Base-by-base conservation (phyloP, 2,329 filamentous ascomycete genomes). In the Aspergillus fischeri region DNA sequence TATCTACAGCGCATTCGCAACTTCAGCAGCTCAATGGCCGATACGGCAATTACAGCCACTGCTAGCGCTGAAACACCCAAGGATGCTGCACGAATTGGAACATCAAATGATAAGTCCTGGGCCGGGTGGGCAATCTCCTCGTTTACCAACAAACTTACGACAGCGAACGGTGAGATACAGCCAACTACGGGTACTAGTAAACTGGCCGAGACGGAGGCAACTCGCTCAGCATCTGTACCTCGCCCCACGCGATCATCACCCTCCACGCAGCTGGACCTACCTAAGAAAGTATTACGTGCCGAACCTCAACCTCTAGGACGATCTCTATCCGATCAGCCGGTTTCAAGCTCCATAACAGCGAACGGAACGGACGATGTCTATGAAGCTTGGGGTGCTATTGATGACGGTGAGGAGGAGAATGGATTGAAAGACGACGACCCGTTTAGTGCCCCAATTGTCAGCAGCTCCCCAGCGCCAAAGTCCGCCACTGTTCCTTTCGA, bases 51-150 rank as follows among this genome's bases (percentile, higher is more conserved):
- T 2, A 89, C 91, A 41, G 84, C 90, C 0, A 81, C 87, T 20
- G 78, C 78, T 25, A 76, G 82, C 3, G 73, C 81, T 11, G 75
- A 80, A 25, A 60, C 63, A 25, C 71, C 75, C 29, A 73, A 77
- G 44, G 70, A 75, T 21, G 81, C 83, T 0, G 88, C 90, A 1
- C 85, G 91, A 35, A 94, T 96, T 81, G 87, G 88, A 60, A 94
- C 91, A 1, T 89, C 91, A 59, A 84, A 82, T 42, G 82, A 87
- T 54, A 79, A 82, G 24, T 86, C 86, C 2, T 97, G 94, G 94
- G 86, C 94, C 1, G 94, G 94, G 11, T 99, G 94, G 94, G 94
- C 94, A 1, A 97, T 99, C 54, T 97, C 94, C 0, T 97, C 92
- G 1, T 99, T 99, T 71, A 97, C 94, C 1, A 97, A 97, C 75